Percentiles rank a stretch among this genome's conserved stretches.
phyloP scores from a whole-genome alignment of 164 flowering plant genomes.

The Cinnamomum micranthum region DNA sequence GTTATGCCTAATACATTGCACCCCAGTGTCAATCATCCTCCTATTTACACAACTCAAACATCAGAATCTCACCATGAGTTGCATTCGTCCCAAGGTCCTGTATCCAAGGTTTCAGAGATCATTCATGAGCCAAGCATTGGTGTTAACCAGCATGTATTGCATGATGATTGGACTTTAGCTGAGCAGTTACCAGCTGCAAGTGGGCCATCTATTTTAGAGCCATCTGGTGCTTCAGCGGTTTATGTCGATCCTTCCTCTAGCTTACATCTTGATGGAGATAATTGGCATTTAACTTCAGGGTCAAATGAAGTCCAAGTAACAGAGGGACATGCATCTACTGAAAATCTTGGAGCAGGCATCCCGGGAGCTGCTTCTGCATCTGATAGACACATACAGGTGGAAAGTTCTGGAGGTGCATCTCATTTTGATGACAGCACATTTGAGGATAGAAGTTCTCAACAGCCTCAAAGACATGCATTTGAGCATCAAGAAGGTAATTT shows the following conservation, averaged over 20 bases:
- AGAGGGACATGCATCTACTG: constrained; percentile 27
- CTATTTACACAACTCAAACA: constrained; percentile 22
- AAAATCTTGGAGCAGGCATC: constrained; percentile 22
- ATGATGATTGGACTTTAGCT: constrained; percentile 72
- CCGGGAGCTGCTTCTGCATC: constrained; percentile 39
- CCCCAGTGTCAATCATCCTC: constrained; percentile 31
- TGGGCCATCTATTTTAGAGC: constrained; percentile 22
- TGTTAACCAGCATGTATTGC: constrained; percentile 25
- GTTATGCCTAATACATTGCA: constrained; percentile 23
- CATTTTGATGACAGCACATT: constrained; percentile 49
- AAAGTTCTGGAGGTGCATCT: constrained; percentile 42
- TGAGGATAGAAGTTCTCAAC: constrained; percentile 39
- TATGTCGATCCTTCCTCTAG: constrained; percentile 24
- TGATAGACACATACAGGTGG: constrained; percentile 39
- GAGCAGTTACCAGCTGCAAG: constrained; percentile 45
- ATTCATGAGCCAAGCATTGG: constrained; percentile 26
- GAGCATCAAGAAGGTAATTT: constrained; percentile 60
- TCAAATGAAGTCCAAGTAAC: constrained; percentile 36
- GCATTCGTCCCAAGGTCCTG: constrained; percentile 19
- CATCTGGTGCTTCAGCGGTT: constrained; percentile 23
- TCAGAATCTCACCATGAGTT: constrained; percentile 11
- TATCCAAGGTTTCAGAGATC: constrained; percentile 33
- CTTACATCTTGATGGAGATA: constrained; percentile 20
- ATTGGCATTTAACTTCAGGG: constrained; percentile 31
- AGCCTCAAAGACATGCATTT: constrained; percentile 41